Evolutionary conservation across 306 rosid species (phyloP), one percentile per base, ranked within the genome.

Genomic region (Cicer bijugum): DNA sequence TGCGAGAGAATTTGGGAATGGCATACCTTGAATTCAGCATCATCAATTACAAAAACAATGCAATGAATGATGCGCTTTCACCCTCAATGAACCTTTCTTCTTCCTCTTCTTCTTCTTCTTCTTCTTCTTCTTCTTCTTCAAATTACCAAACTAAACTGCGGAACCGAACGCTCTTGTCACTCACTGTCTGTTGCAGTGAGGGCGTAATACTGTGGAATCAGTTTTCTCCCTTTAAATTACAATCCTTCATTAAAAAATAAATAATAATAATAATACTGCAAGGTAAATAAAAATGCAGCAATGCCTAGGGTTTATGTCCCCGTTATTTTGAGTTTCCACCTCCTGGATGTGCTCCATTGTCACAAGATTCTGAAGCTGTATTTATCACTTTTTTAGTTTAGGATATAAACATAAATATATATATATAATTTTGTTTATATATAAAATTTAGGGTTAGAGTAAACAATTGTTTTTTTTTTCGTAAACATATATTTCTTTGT

Each of bases 11-110:
- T 61, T 50, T 78, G 71, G 74, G 78, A 39, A 76, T 14, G 48
- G 53, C 75, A 42, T 76, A 82, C 79, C 82, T 82, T n/a, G 61
- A 66, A 58, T 72, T 66, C 7, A 78, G 58, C 75, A 65, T 72
- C 75, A 5, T 48, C 68, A 35, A 2, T 37, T 28, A 28, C 35
- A 9, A 9, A 58, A 51, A 28, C 44, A 12, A 53, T 1, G 53
- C 0, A 33, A 47, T 28, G 35, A 28, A 28, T 28, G 5, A 28
- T 23, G 33, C 33, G 33, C 3, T 23, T 23, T 23, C 33, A 23
- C 4, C 33, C 33, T 23, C 33, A 23, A 23, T 23, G 0, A 23
- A 3, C 33, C 33, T 23, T 20, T 23, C 33, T 23, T 2, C 33
- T 23, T 28, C 35, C 3, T 28, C 4, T 28, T 28, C 35, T 47